A percentile compares a stretch with the other conserved stretches of the same genome.
Evolutionary conservation across 2,329 filamentous ascomycete genomes (phyloP).

Genomic region (Xylariaceae sp.): DNA sequence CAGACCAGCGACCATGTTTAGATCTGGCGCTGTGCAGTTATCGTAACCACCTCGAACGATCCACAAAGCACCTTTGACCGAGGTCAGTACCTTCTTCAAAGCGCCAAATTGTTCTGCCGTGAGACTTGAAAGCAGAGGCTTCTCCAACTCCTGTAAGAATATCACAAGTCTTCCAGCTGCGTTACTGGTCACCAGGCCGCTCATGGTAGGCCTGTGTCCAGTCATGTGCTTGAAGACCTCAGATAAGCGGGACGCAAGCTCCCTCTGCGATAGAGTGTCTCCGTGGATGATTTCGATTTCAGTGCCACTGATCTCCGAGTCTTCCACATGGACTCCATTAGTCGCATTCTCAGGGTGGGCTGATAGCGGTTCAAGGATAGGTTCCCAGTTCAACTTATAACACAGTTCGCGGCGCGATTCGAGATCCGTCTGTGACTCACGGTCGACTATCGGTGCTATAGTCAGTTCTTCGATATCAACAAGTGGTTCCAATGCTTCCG

Average conservation of each 20-base stretch:
- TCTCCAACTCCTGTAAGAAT: slow-evolving; percentile 41
- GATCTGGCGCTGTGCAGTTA: slow-evolving; percentile 30
- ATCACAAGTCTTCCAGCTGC: slow-evolving; percentile 37
- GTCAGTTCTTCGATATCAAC: slow-evolving; percentile 36
- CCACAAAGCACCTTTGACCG: slow-evolving; percentile 34
- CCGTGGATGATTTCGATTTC: slow-evolving; percentile 38
- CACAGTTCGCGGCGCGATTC: slow-evolving; percentile 39
- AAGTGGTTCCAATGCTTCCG: slow-evolving; percentile 31
- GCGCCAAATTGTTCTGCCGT: slow-evolving; percentile 35
- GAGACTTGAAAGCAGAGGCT: slow-evolving; percentile 39
- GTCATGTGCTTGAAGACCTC: slow-evolving; percentile 32
- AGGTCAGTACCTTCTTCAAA: slow-evolving; percentile 29
- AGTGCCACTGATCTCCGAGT: slow-evolving; percentile 21
- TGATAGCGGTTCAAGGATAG: slow-evolving; percentile 31
- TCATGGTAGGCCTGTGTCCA: slow-evolving; percentile 32
- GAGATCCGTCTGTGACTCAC: slow-evolving; percentile 26
- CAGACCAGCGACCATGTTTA: slow-evolving; percentile 33
- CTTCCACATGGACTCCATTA: slow-evolving; percentile 13
- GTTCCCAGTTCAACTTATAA: slow-evolving; percentile 45
- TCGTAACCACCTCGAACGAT: slow-evolving; percentile 33
- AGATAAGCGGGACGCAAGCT: slow-evolving; percentile 34
- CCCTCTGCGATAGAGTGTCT: slow-evolving; percentile 30
- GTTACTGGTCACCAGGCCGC: slow-evolving; percentile 29
- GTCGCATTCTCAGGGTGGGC: slow-evolving; percentile 13
- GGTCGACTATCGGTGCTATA: slow-evolving; percentile 39